Base-by-base conservation (phyloP, 305 asterid genomes). In the Striga hermonthica region DNA sequence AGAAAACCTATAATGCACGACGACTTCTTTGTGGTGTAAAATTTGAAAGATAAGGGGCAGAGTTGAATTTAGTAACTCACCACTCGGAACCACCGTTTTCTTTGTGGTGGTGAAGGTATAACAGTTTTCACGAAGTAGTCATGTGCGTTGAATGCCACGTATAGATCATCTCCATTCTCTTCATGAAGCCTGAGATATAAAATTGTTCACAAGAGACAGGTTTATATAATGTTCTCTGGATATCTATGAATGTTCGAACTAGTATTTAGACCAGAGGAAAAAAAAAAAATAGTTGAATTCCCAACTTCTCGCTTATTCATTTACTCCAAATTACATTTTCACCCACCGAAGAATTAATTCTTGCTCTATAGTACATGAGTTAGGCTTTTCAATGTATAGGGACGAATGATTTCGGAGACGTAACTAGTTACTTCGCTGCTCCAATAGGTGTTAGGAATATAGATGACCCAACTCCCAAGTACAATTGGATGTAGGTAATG, bases 121-220 rank as follows among this genome's bases (percentile, higher is more conserved):
- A 48, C 69, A 67, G 79, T 81, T 72, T 79, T 71, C 64, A 92
- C 78, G 56, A 64, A 78, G 75, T 80, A 86, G 78, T 86, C 88
- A 65, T 87, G 97, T 35, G 96, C 93, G 59, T 92, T 92, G 84
- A 92, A 92, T 39, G 95, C 95, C 71, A 89, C 72, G 75, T 81
- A 92, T 36, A 89, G 37, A 68, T 89, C 87, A 65, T 88, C 89
- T 57, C 91, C 87, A 74, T 79, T 82, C 69, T 77, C 91, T 62
- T 86, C 95, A 76, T 86, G 96, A 65, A 92, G 86, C 84, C 98
- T 92, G 84, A 67, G 73, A 70, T 52, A 68, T 50, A 70, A 49
- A 66, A n/a, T 36, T 52, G 16, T 8, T 36, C 52, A 40, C 35
- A 9, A 13, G 52, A 11, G 15, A 48, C 16, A 41, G 11, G 7